Base-by-base conservation (phyloP, 306 rosid genomes). In the Mimosa pudica region DNA sequence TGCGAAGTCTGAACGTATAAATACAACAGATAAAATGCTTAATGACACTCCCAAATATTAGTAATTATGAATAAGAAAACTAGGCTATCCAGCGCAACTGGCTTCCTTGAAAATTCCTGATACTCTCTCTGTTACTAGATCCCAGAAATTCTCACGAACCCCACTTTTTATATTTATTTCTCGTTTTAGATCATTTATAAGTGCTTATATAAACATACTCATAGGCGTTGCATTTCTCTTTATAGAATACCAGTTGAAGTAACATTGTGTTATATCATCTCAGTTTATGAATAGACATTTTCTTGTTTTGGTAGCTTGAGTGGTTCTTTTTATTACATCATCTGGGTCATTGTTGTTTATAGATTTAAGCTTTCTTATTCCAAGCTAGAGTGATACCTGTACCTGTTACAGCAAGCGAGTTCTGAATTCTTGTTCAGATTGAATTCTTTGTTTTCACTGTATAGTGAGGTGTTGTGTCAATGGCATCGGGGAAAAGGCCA, bases 401-500 rank as follows among this genome's bases (percentile, higher is more conserved):
- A 38, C 42, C 33, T 57, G 63, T 24, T 24, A 24, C 36, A 20
- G 35, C 10, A 20, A 20, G 9, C 13, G 65, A 20, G 33, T 18
- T 24, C 65, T 58, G 35, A 20, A 5, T 10, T 33, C 30, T 1
- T 35, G 18, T 35, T 63, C 16, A 35, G 4, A 35, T n/a, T 2
- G 45, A 11, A 36, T 13, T 32, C 35, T 8, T 32, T 5, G 45
- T 32, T 61, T 61, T 38, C 42, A 38, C 42, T 5, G 42, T 38
- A 38, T 38, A 38, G 42, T 38, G 42, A 38, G 5, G 42, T 38
- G 42, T 3, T 38, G 42, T 38, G 5, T 38, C 3, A 5, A 38
- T 38, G 42, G 42, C 77, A 18, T 11, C 62, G 0, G 20, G 49
- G 0, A 91, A 91, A 41, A 83, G 88, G 83, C 42, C 20, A 2